Conservation (phyloP, 1,284 basidiomycete genomes). For the Leccinum pachyderme region DNA sequence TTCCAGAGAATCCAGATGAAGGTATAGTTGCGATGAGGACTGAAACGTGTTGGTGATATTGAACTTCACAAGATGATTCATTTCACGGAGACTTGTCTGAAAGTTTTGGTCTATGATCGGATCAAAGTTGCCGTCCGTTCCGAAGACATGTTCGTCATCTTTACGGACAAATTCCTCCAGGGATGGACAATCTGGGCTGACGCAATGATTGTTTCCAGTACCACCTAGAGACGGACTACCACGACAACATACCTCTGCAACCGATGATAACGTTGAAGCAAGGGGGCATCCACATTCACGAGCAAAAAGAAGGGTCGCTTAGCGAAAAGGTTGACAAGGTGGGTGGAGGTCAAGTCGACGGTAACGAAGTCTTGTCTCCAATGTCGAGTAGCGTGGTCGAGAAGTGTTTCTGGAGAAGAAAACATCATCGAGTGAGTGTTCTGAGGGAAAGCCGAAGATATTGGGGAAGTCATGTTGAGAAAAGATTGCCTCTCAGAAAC, state of each 20-base stretch:
- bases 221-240: background rate
- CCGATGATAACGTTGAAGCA: constrained; percentile 59
- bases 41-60: constrained; percentile 72
- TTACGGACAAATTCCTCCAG: constrained; percentile 67
- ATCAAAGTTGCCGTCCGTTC: constrained; percentile 23
- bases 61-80: constrained; percentile 57
- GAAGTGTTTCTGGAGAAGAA: constrained; percentile 51
- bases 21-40: constrained; percentile 53
- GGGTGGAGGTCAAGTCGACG: constrained; percentile 59
- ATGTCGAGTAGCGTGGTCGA: constrained; percentile 78
- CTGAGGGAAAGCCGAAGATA: constrained; percentile 23
- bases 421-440: constrained; percentile 40
- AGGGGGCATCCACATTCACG: constrained; percentile 82
- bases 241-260: constrained; percentile 43
- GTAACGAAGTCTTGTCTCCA: constrained; percentile 88
- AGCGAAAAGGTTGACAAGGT: constrained; percentile 69
- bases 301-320: constrained; percentile 92
- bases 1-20: constrained; percentile 67
- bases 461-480: constrained; percentile 27
- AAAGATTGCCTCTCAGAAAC: constrained; percentile 14
- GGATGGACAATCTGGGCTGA: constrained; percentile 35
- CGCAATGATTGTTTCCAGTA: constrained; percentile 11
- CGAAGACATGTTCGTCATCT: constrained; percentile 63
- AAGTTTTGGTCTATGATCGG: background rate
- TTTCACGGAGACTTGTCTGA: constrained; percentile 39